Evolutionary conservation across 192 early-diverging fungal genomes (phyloP), one percentile per base, ranked within the genome.

Genomic region (Linnemannia schmuckeri): DNA sequence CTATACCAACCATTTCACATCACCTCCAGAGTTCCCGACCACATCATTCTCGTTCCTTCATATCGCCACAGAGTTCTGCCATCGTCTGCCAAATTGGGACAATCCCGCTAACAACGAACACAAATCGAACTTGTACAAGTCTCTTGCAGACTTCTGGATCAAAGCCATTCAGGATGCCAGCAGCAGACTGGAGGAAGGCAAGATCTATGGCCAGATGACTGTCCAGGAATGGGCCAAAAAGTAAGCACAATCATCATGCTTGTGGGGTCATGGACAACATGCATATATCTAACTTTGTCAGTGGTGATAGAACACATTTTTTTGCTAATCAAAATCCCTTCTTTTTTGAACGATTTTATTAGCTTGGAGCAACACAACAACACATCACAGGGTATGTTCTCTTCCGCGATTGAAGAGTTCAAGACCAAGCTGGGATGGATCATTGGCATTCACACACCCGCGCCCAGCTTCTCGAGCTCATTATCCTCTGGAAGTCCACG

Each of bases 151-250:
- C 15, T 93, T 89, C 75, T 99, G 96, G 96, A 91, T 93, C 75
- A 90, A 93, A 15, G 94, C 97, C 17, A 93, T 97, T 73, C 89
- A 88, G 57, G 93, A 96, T 75, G 94, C 97, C 0, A 89, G 90
- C 38, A 91, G 92, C 49, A 94, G 95, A 76, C 83, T 97, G 30
- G 92, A 91, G 70, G 94, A 95, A 52, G 97, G 96, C 47, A 97
- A 98, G 83, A 90, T 97, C 46, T 97, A 93, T 87, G 95, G 95
- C 70, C 91, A 94, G 6, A 88, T 91, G 47, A 92, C 95, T 44
- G 94, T 98, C 27, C 93, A 90, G 42, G 95, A 96, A 82, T 99
- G 98, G 98, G 95, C 93, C 3, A 90, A 92, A 69, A 95, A 94
- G 92, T 93, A 90, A 78, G 90, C 72, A 54, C 61, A 66, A 13